Evolutionary conservation across 441 rosid genomes (phyloP), one percentile per base, ranked within the genome.

Genomic region (Bocquillonia castaneifolia): DNA sequence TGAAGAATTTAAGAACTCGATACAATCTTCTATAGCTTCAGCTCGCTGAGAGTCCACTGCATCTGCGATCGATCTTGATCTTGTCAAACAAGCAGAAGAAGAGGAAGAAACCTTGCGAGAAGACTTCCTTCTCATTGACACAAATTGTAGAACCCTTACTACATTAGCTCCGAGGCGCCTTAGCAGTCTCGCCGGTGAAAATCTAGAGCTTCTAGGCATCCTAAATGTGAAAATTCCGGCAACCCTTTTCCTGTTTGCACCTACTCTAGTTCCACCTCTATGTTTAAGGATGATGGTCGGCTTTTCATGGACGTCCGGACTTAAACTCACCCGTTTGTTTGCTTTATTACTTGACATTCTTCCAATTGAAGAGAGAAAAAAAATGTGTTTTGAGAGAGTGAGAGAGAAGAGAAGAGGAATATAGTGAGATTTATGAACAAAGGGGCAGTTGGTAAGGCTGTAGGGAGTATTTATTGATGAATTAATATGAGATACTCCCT

Each of bases 11-110:
- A 93, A 81, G 86, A 91, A 93, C 82, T 88, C 87, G 61, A 93
- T 93, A 78, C 97, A 93, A 55, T 93, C 99, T 75, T 90, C 91
- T 13, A 93, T 79, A 32, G 92, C 99, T 81, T 93, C 95, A 55
- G 91, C 95, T 77, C 92, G 59, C 34, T 89, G 99, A 15, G 93
- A 86, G 68, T 93, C 97, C 0, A 76, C 58, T 26, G 90, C 76
- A n/a, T 89, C 97, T 17, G 78, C 85, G 25, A 88, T 63, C 23
- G 95, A 90, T 67, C 88, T 80, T 50, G 97, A 89, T 82, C 96
- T 88, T 28, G 79, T 67, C 80, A 93, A 70, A 42, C 75, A 74
- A 32, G 85, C 75, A 0, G 92, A 79, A 18, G 88, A 74, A 32
- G 85, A 74, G 0, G 92, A 79, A 18, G 88, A 80, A 60, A 81